Evolutionary conservation across 148 eudicot genomes (phyloP).

Genomic region (Rhododendron simsii): DNA sequence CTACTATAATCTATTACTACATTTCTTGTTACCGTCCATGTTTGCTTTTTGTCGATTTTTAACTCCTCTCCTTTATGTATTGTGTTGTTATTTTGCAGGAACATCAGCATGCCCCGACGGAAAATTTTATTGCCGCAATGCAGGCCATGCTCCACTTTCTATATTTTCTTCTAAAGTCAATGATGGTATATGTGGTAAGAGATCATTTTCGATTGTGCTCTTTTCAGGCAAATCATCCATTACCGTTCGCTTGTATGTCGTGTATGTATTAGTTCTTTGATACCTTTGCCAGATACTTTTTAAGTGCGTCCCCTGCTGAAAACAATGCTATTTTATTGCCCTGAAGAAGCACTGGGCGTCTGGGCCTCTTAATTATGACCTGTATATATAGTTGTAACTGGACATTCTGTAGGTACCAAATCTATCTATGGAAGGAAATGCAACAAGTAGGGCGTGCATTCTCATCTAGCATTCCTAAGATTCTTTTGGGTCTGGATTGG

Average conservation of each 20-base stretch:
- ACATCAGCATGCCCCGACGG: slow-evolving; percentile 97
- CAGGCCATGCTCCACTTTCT: slow-evolving; percentile 66
- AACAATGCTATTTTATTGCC: background rate
- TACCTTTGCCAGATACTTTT: background rate
- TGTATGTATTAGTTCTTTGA: background rate
- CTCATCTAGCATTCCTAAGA: background rate
- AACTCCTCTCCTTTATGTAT: background rate
- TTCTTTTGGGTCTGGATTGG: background rate
- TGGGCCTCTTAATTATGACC: background rate
- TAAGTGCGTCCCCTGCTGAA: background rate
- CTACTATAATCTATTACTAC: background rate
- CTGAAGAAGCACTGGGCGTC: background rate
- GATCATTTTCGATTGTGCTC: background rate
- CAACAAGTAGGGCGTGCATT: background rate
- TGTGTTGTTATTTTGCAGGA: slow-evolving; percentile 50
- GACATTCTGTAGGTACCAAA: background rate
- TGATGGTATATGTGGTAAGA: slow-evolving; percentile 97
- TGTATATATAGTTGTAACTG: background rate
- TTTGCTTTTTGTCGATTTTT: background rate
- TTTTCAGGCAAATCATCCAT: slow-evolving; percentile 1
- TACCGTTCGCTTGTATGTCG: background rate
- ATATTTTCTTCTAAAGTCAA: slow-evolving; percentile 85
- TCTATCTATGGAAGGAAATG: background rate
- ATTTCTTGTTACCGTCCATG: background rate
- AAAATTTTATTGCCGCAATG: slow-evolving; percentile 74